Conservation (phyloP, 805 yeast genomes). For the Suhomyces sp. region DNA sequence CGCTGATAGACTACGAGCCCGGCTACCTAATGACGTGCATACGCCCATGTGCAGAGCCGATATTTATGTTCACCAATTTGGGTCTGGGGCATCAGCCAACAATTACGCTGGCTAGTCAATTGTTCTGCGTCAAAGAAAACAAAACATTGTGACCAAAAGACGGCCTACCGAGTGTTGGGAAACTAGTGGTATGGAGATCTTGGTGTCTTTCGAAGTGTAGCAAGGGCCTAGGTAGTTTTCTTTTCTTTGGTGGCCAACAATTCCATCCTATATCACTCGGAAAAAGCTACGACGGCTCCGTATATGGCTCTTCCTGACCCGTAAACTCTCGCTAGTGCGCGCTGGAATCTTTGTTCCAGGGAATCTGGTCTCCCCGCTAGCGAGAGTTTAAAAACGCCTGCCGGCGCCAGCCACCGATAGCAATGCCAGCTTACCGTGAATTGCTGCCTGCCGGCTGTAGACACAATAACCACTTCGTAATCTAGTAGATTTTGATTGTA, state of each 20-base stretch:
- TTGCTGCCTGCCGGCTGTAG: neutral
- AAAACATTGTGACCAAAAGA: conserved; percentile 1
- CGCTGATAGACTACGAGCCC: neutral
- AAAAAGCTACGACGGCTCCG: neutral
- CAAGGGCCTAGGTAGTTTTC: neutral
- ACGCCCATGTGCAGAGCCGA: neutral
- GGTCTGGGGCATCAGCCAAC: neutral
- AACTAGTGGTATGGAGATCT: neutral
- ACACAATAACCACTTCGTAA: neutral
- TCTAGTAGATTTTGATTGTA: neutral
- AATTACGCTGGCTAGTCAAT: neutral
- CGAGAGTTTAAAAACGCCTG: neutral
- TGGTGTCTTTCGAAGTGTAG: too few species aligned
- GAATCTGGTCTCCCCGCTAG: neutral
- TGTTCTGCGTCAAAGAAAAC: neutral
- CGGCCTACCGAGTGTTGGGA: neutral
- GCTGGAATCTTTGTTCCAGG: neutral
- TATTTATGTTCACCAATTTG: neutral
- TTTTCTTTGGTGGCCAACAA: neutral
- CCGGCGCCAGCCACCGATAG: neutral
- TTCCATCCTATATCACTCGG: neutral
- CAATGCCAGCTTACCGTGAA: neutral
- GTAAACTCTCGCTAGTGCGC: neutral
- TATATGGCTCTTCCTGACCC: neutral
- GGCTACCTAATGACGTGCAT: neutral